These are phyloP conservation scores for Cenchrus americanus DNA, from an alignment of 176 grass and related monocot species.

Conservation along the genomic window DNA sequence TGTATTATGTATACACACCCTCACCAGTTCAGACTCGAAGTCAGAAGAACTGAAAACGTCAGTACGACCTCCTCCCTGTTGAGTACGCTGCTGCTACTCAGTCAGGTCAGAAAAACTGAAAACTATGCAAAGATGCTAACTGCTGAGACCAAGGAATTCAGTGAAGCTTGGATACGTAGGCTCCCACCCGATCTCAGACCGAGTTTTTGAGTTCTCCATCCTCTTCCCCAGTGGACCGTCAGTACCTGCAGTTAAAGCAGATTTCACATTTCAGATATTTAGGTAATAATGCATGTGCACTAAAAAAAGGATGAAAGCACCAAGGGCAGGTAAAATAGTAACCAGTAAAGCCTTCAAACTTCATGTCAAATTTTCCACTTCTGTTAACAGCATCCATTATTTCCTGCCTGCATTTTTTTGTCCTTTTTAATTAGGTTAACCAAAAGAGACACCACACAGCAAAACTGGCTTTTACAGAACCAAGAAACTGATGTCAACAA, in stretches of 20 bases:
- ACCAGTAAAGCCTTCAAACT: constrained; percentile 84
- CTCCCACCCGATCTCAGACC: constrained; percentile 76
- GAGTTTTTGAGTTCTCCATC: constrained; percentile 82
- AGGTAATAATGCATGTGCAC: neutral
- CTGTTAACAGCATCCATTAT: constrained; percentile 82
- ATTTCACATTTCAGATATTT: neutral
- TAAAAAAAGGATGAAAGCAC: neutral
- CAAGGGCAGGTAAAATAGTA: constrained; percentile 27
- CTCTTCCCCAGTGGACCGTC: constrained; percentile 86
- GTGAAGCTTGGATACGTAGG: constrained; percentile 68
- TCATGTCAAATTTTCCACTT: constrained; percentile 72
- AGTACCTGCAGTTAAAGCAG: constrained; percentile 44
- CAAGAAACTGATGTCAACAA: neutral
- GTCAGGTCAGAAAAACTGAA: neutral
- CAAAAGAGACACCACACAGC: neutral
- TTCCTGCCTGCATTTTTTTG: constrained; percentile 66
- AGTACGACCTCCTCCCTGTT: neutral
- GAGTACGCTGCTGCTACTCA: neutral
- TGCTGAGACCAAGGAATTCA: constrained; percentile 61
- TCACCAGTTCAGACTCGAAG: neutral
- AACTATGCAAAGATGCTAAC: constrained; percentile 15
- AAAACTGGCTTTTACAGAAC: neutral
- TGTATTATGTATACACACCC: too few relatives aligned
- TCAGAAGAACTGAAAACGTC: neutral
- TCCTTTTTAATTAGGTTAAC: neutral